Evolutionary conservation across 1,284 basidiomycete species (phyloP), one percentile per base, ranked within the genome.

Genomic region (Athelia sp.): DNA sequence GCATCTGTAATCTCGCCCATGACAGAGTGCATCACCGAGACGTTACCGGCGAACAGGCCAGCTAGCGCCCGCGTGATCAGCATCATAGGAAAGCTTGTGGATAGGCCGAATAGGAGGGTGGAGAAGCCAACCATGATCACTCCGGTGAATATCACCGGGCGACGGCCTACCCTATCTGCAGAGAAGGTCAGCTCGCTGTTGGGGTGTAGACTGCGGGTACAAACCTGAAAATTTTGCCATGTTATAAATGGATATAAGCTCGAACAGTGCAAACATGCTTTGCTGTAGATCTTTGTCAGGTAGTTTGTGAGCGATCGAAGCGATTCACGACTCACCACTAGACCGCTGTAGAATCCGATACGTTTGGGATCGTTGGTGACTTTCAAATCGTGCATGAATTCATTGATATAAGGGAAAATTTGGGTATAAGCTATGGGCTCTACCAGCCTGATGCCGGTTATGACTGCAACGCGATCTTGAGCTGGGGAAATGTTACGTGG

Each of bases 1-100:
- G 75, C 61, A 58, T 88, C 81, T 8, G 82, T 84, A 19, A 88
- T 69, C 63, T 87, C 84, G 11, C 79, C 77, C 0, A 85, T 68
- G 14, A 79, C 71, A 0, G 79, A 80, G 46, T 82, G 78, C 35
- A 83, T 73, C 29, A 82, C 82, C 19, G 82, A 79, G 36, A 81
- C 62, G 50, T 79, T 86, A 18, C 82, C 84, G 32, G 80, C 81
- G 53, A 78, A 78, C 4, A 82, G 57, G 0, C 84, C 82, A 13
- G 75, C 83, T 82, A 84, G 58, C 46, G 65, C 75, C 43, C 82
- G 70, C 6, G 74, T 63, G 26, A 78, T 56, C 15, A 86, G 62
- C 35, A 81, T 66, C 2, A 68, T 62, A 2, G 62, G 51, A 3
- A 87, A 63, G 17, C 73, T 76, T 42, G 65, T 72, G 14, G 82